Percentiles rank a stretch among this genome's conserved stretches.
Conservation (phyloP, 1,284 basidiomycete species). For the Trichosporon coremiiforme region DNA sequence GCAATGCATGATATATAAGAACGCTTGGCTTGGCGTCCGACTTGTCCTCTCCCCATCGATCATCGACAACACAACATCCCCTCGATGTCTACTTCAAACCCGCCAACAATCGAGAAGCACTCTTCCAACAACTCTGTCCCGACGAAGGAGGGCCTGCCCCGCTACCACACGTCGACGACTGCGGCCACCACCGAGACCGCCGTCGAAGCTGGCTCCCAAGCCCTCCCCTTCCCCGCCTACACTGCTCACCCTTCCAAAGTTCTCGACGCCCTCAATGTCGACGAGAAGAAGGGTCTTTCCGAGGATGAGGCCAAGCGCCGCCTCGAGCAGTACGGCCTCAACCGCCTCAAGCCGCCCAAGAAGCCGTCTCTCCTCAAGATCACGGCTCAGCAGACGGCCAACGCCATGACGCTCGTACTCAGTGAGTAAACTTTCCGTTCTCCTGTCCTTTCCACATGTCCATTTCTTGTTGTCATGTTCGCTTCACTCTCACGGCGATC, state of each 20-base stretch:
- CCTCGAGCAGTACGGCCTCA: slow-evolving; percentile 53
- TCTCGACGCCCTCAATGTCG: slow-evolving; percentile 48
- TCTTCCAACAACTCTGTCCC: neutral
- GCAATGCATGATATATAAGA: slow-evolving; percentile 14
- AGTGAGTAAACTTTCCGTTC: slow-evolving; percentile 40
- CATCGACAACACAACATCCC: neutral
- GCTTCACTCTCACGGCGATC: neutral
- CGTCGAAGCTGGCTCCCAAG: slow-evolving; percentile 1
- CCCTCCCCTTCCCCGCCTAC: slow-evolving; percentile 47
- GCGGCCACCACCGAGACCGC: slow-evolving; percentile 6
- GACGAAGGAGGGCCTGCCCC: slow-evolving; percentile 11
- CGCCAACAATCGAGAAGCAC: slow-evolving; percentile 18
- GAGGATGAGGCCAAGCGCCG: slow-evolving; percentile 41
- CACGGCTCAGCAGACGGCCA: slow-evolving; percentile 51
- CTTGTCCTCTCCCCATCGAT: neutral
- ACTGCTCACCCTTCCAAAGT: slow-evolving; percentile 45
- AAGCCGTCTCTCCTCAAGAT: slow-evolving; percentile 48
- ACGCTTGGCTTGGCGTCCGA: slow-evolving; percentile 2
- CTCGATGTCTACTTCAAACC: neutral
- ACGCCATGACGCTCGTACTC: slow-evolving; percentile 55
- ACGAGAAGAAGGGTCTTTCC: slow-evolving; percentile 46
- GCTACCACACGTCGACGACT: slow-evolving; percentile 3
- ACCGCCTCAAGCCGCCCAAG: slow-evolving; percentile 55
- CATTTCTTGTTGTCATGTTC: no score
- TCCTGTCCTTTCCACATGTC: neutral